Evolutionary conservation across 1,284 basidiomycete species (phyloP).

Genomic region (Inonotus obliquus): DNA sequence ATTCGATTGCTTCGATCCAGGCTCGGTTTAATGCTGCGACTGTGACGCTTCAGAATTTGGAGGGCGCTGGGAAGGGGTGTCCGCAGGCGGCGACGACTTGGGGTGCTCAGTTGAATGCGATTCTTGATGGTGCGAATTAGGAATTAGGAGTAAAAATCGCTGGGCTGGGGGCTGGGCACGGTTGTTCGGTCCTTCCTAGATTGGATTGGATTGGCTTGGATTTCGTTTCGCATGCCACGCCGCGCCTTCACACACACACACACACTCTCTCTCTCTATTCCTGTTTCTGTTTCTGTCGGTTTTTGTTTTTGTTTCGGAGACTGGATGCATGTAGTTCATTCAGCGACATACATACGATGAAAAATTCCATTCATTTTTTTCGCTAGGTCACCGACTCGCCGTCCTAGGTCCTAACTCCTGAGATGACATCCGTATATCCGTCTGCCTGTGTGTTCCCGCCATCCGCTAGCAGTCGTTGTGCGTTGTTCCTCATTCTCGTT

Average conservation of each 20-base stretch:
- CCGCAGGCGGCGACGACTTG: conserved; percentile 25
- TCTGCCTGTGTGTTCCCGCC: background rate
- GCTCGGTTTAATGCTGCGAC: conserved; percentile 33
- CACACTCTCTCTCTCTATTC: background rate
- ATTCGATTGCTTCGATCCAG: conserved; percentile 28
- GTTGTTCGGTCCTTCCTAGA: too few relatives aligned
- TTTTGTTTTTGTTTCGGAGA: background rate
- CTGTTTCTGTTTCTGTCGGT: background rate
- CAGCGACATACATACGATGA: too few relatives aligned
- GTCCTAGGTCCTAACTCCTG: background rate
- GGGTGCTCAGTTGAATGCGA: conserved; percentile 20
- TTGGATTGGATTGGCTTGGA: too few relatives aligned
- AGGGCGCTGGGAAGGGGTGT: conserved; percentile 25
- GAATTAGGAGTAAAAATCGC: too few relatives aligned
- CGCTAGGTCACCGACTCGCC: too few relatives aligned
- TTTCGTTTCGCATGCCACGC: too few relatives aligned
- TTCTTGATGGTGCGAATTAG: conserved; percentile 10
- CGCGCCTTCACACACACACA: too few relatives aligned
- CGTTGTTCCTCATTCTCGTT: background rate
- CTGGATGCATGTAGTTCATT: background rate
- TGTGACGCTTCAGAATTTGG: conserved; percentile 32
- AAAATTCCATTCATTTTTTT: background rate
- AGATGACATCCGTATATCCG: background rate
- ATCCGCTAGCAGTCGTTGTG: too few relatives aligned
- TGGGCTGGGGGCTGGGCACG: too few relatives aligned